Conservation (phyloP, 1,284 basidiomycete species). For the Tilletia setariae region DNA sequence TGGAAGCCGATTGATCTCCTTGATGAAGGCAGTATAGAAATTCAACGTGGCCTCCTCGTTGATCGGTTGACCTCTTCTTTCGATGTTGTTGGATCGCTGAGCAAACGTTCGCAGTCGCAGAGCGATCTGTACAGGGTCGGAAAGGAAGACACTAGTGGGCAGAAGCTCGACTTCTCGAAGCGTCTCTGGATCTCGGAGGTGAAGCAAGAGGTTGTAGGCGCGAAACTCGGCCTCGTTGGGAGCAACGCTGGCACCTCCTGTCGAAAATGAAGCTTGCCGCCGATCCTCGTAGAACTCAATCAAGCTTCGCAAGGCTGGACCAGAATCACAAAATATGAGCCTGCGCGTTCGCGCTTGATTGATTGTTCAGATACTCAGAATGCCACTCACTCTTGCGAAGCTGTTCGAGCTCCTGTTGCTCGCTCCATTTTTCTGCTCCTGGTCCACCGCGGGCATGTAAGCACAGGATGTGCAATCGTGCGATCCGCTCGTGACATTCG, state of each 20-base stretch:
- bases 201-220: constrained; percentile 86
- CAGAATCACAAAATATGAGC: background rate
- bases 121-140: constrained; percentile 76
- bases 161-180: constrained; percentile 68
- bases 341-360: no score
- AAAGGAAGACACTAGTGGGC: constrained; percentile 67
- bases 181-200: constrained; percentile 80
- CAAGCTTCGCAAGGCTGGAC: constrained; percentile 69
- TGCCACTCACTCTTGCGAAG: constrained; percentile 75
- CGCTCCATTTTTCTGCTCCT: constrained; percentile 66
- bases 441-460: constrained; percentile 63
- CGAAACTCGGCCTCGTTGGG: constrained; percentile 91
- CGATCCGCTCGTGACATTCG: constrained; percentile 87
- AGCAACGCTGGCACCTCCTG: constrained; percentile 60
- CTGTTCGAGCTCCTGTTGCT: constrained; percentile 79
- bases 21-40: constrained; percentile 63
- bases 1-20: constrained; percentile 54
- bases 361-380: background rate
- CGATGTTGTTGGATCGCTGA: constrained; percentile 69
- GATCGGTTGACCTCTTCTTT: constrained; percentile 51
- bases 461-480: constrained; percentile 85
- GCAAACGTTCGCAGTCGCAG: constrained; percentile 75
- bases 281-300: constrained; percentile 87
- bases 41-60: constrained; percentile 61
- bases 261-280: background rate